Base-by-base conservation (phyloP, 257 asterid genomes). In the Mentha longifolia region DNA sequence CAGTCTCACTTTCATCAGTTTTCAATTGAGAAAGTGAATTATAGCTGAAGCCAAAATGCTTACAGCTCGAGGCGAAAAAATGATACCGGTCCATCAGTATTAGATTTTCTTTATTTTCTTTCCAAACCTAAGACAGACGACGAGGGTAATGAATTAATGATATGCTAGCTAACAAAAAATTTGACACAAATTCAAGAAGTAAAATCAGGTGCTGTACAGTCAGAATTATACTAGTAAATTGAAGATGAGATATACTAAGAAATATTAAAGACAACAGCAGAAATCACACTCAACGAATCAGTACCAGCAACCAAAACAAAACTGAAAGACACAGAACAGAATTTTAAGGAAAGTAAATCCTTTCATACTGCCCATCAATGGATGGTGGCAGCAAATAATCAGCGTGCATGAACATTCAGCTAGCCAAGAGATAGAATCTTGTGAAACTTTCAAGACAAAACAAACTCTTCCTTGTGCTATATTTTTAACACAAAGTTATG, bases 61-160 rank as follows among this genome's bases (percentile, higher is more conserved):
- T 87, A 81, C 94, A 85, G 76, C 97, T 94, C 39, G 99, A 91
- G 68, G 93, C 89, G 70, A 92, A 92, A 77, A 84, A 92, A 79
- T 86, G 96, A 70, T 92, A 92, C 68, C 97, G 81, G 54, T 91
- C 99, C 95, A 94, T 89, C 74, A 88, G 63, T 81, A 94, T 91
- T 65, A 94, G 65, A 68, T 94, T 94, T 7, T 89, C 99, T 82
- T 81, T 88, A 62, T 94, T 94, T 80, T 92, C 86, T 60, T 74
- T 84, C 97, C 97, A 94, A 13, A 92, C 97, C 97, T 92, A 65
- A 59, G 76, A 73, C 37, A 41, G 7, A 75, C n/a, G n/a, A n/a
- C 16, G 22, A 68, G 46, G 15, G 42, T 16, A 22, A 50, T 41
- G 20, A 43, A 61, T 65, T 60, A 62, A 61, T 45, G 42, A 55